Percentiles rank a stretch among this genome's conserved stretches.
Conservation (phyloP, 2,329 filamentous ascomycete species). For the Emmonsiellopsis sp. region DNA sequence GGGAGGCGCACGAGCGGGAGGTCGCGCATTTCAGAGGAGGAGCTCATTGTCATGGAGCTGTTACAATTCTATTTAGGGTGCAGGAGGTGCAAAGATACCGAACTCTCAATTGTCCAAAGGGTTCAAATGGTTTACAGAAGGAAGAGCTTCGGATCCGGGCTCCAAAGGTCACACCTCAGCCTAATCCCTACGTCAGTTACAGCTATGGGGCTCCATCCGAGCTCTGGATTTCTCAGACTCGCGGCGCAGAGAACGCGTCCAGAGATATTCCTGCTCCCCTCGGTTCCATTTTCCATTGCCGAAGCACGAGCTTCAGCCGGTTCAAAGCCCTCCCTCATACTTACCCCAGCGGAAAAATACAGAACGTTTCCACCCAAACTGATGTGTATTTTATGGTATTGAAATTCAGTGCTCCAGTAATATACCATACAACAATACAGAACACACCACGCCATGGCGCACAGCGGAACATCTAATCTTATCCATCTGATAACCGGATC, state of each 20-base stretch:
- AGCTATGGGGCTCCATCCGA: neutral
- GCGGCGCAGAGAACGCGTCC: neutral
- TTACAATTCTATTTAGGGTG: neutral
- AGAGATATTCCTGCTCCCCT: neutral
- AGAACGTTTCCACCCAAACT: neutral
- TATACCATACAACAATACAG: neutral
- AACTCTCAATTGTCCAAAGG: neutral
- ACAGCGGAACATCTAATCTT: neutral
- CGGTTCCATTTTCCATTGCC: neutral
- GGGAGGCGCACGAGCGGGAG: slow-evolving; percentile 14
- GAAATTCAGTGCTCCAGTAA: neutral
- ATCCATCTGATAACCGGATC: neutral
- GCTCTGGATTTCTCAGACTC: neutral
- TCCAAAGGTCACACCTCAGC: neutral
- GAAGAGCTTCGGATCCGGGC: neutral
- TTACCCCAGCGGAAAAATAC: neutral
- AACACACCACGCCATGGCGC: too few species aligned
- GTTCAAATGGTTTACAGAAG: too few species aligned
- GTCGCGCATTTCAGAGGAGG: slow-evolving; percentile 5
- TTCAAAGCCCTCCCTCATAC: neutral
- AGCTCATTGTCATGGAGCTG: slow-evolving; percentile 5
- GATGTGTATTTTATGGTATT: neutral
- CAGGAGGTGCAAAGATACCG: neutral
- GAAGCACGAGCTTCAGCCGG: neutral
- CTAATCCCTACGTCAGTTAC: neutral